phyloP scores from a whole-genome alignment of 2,329 filamentous ascomycete genomes.

The Colletotrichum horii region DNA sequence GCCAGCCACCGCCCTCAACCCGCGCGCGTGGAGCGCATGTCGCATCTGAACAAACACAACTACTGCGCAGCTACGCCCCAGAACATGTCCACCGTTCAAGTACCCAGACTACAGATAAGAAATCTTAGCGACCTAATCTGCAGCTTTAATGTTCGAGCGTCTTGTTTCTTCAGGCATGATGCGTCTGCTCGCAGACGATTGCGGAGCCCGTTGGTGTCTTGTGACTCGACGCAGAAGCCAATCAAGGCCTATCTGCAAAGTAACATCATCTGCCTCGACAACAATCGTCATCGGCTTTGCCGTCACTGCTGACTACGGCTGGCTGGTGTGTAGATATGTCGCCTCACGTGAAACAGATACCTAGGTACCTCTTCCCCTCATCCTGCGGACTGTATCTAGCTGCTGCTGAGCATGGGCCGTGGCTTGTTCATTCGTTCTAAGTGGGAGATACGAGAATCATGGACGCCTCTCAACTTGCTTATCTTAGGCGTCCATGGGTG shows the following conservation, averaged over 20 bases:
- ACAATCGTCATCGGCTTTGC: constrained; percentile 6
- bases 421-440: neutral
- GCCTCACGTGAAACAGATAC: neutral
- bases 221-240: constrained; percentile 12
- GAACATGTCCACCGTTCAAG: neutral
- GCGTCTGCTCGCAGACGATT: neutral
- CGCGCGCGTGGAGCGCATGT: neutral
- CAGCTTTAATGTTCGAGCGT: neutral
- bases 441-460: neutral
- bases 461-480: neutral
- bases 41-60: neutral
- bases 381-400: neutral
- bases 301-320: neutral
- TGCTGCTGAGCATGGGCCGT: neutral
- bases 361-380: too few relatives aligned
- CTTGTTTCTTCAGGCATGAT: constrained; percentile 7
- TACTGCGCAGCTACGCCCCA: neutral
- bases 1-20: neutral
- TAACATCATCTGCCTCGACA: neutral
- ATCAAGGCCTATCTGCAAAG: neutral
- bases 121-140: neutral
- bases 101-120: neutral
- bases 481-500: neutral
- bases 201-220: constrained; percentile 4
- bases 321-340: neutral